Base-by-base conservation (phyloP, 176 grass and related monocot species). In the Aechmea fasciata region DNA sequence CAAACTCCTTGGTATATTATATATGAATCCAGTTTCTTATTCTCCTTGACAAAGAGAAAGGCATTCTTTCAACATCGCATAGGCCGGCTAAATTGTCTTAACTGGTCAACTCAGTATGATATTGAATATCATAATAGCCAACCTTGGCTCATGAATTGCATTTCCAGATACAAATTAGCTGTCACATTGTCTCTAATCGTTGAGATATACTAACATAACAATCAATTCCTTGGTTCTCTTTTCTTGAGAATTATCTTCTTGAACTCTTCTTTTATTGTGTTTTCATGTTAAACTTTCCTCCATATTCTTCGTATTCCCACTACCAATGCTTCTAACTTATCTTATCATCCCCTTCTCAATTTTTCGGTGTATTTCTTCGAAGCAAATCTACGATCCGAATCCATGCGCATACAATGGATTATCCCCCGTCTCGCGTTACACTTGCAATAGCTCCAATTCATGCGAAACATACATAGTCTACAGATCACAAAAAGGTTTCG, bases 331-430 rank as follows among this genome's bases (percentile, higher is more conserved):
- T 66, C 24, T 66, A 66, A 9, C 11, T 66, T 67, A 48, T 67
- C n/a, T 66, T 48, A 28, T 47, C 12, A 11, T n/a, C 14, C 10
- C 10, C 14, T 11, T 67, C 13, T 10, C 48, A 47, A 5, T 67
- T 17, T 47, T 67, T 1, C 13, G 10, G 29, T 6, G 8, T 2
- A 10, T 14, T 41, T 48, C 7, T 47, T 48, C 64, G 26, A 48
- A 66, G 64, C 64, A 66, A 66, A 41, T 47, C 64, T 66, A 66
- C 2, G 64, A 66, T 66, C 64, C 29, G 8, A 47, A 66, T 48
- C 29, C 64, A 7, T 66, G 64, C 13, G 22, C 64, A 66, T 26
- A 11, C 64, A 9, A 48, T 15, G 11, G 11, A 63, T 63, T 18
- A 24, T 66, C 29, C 0, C 8, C 5, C 2, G 26, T 11, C 29